Conservation (phyloP, 768 basidiomycete genomes). For the Trametes coccinea region DNA sequence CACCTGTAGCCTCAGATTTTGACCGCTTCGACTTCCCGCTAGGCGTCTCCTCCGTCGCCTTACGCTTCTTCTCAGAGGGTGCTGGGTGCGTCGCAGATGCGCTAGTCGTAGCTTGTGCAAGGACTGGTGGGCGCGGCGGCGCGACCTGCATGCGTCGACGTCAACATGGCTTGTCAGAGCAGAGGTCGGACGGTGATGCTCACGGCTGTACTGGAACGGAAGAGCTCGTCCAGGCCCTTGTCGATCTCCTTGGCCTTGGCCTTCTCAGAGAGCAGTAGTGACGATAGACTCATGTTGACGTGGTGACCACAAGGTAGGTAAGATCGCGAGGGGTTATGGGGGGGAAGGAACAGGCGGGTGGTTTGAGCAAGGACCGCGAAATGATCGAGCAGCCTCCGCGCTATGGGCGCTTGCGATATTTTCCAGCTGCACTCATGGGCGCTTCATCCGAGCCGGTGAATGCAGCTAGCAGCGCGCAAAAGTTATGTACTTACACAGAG, state of each 20-base stretch:
- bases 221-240: slow-evolving; percentile 42
- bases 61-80: slow-evolving; percentile 20
- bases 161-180: slow-evolving; percentile 3
- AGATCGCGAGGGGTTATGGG: no score
- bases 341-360: not conserved
- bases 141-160: not conserved
- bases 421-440: not conserved
- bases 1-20: slow-evolving; percentile 14
- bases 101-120: not conserved
- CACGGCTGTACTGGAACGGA: slow-evolving; percentile 36
- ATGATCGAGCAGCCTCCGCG: not conserved
- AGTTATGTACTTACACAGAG: no score
- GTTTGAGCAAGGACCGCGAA: not conserved
- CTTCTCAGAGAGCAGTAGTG: slow-evolving; percentile 46
- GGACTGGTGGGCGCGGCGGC: slow-evolving; percentile 14
- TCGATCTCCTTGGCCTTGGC: slow-evolving; percentile 48
- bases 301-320: no score
- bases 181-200: not conserved
- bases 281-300: slow-evolving; percentile 53
- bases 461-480: not conserved
- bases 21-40: slow-evolving; percentile 17
- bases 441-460: not conserved
- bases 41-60: slow-evolving; percentile 5
- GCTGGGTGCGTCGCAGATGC: not conserved
- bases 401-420: slow-evolving; percentile 1